Conservation (phyloP, 2,329 filamentous ascomycete species). For the Gyromitra esculenta region DNA sequence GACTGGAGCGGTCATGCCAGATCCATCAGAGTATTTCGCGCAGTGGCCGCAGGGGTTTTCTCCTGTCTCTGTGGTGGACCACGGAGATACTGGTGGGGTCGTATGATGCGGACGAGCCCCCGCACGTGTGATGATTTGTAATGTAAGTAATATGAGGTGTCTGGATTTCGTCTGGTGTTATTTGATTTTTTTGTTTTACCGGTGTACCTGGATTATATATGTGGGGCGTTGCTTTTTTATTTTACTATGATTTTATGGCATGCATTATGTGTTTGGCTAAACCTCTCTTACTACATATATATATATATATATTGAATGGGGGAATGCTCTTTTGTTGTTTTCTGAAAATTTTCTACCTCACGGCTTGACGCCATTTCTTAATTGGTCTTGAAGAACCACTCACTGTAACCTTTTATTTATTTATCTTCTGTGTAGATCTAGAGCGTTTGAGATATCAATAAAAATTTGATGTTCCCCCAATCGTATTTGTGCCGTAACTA, state of each 20-base stretch:
- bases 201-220: slow-evolving; percentile 42
- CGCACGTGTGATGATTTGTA: slow-evolving; percentile 27
- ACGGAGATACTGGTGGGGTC: slow-evolving; percentile 37
- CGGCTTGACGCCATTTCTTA: slow-evolving; percentile 18
- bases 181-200: slow-evolving; percentile 37
- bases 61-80: slow-evolving; percentile 45
- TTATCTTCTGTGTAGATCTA: slow-evolving; percentile 32
- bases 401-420: slow-evolving; percentile 4
- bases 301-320: slow-evolving; percentile 4
- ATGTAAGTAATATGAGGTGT: slow-evolving; percentile 37
- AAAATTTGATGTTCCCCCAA: slow-evolving; percentile 12
- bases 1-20: slow-evolving; percentile 38
- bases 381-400: neutral
- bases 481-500: neutral
- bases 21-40: slow-evolving; percentile 49
- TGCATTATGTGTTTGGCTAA: slow-evolving; percentile 19
- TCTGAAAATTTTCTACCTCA: neutral
- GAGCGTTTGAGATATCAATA: slow-evolving; percentile 32
- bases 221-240: slow-evolving; percentile 30
- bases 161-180: slow-evolving; percentile 34
- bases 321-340: slow-evolving; percentile 8
- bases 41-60: slow-evolving; percentile 51
- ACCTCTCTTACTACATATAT: slow-evolving; percentile 11
- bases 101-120: slow-evolving; percentile 31
- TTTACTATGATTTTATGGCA: slow-evolving; percentile 15